Conservation (phyloP, 345 rosid genomes). For the Rhizophora apiculata region DNA sequence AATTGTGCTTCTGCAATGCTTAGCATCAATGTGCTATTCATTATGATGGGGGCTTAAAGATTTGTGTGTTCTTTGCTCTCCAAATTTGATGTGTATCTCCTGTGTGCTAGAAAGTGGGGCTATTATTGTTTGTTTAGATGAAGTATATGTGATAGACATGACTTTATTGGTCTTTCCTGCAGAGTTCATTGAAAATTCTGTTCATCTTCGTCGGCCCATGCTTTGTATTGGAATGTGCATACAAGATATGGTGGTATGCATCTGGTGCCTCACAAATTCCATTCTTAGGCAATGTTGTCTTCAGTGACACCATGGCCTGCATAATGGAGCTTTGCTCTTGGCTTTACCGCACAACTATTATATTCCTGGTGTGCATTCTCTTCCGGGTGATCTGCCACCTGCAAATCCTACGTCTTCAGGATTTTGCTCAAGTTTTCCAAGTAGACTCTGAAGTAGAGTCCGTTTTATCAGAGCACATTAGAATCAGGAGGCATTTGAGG, state of each 20-base stretch:
- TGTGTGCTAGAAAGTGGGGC: no score
- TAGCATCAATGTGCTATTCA: no score
- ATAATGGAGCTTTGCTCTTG: constrained; percentile 77
- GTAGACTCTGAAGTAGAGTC: constrained; percentile 70
- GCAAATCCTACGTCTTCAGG: constrained; percentile 87
- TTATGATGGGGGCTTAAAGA: no score
- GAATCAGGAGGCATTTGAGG: constrained; percentile 77
- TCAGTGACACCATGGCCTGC: constrained; percentile 80
- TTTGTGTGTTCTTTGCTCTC: no score
- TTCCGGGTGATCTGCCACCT: constrained; percentile 87
- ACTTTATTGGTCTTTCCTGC: constrained; percentile 20
- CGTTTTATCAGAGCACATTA: constrained; percentile 73
- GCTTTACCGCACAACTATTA: constrained; percentile 80
- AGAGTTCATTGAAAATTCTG: constrained; percentile 79
- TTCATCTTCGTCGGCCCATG: constrained; percentile 72
- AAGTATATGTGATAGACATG: no score
- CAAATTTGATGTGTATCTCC: no score
- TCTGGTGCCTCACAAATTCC: constrained; percentile 93
- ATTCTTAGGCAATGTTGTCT: constrained; percentile 67
- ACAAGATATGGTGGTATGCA: constrained; percentile 98
- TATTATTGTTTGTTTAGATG: no score
- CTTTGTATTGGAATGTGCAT: constrained; percentile 63
- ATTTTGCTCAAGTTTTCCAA: constrained; percentile 69
- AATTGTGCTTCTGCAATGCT: no score
- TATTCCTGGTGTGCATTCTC: constrained; percentile 80